Conservation (phyloP, 2,329 filamentous ascomycete species). For the Teratosphaeriaceae sp. region DNA sequence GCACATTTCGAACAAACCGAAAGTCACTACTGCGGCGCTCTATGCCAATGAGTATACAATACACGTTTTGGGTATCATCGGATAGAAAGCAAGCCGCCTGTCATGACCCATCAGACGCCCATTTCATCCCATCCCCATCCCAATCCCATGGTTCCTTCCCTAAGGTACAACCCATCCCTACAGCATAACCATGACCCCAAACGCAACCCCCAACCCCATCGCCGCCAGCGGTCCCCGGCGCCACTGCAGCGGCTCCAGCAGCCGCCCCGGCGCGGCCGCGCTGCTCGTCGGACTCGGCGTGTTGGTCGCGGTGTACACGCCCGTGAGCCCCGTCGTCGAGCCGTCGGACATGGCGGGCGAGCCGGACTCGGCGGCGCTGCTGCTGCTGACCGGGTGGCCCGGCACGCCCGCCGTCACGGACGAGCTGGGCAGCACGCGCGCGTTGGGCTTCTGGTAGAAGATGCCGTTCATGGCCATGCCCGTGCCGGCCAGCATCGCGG, state of each 20-base stretch:
- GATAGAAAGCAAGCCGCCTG: neutral
- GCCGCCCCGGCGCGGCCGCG: neutral
- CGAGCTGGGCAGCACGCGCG: slow-evolving; percentile 30
- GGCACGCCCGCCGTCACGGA: slow-evolving; percentile 28
- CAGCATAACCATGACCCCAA: slow-evolving; percentile 8
- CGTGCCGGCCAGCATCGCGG: slow-evolving; percentile 41
- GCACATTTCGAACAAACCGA: too few species aligned
- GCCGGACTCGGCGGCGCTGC: neutral
- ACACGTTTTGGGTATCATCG: neutral
- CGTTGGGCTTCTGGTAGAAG: slow-evolving; percentile 37
- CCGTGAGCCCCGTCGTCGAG: slow-evolving; percentile 22
- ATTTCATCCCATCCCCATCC: neutral
- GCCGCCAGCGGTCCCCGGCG: neutral
- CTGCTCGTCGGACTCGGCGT: slow-evolving; percentile 23
- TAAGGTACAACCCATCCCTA: slow-evolving; percentile 1
- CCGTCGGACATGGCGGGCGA: slow-evolving; percentile 6
- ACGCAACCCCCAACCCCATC: neutral
- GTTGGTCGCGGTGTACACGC: slow-evolving; percentile 33
- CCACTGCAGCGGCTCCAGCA: neutral
- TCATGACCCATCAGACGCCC: neutral
- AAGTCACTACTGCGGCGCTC: too few species aligned
- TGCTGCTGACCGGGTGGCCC: slow-evolving; percentile 23
- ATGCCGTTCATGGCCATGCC: slow-evolving; percentile 57
- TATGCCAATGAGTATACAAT: neutral
- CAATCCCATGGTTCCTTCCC: neutral